These are phyloP conservation scores for Sphagnum fallax DNA, from an alignment of 228 moss, liverwort and hornwort genomes.

Conservation along the genomic window DNA sequence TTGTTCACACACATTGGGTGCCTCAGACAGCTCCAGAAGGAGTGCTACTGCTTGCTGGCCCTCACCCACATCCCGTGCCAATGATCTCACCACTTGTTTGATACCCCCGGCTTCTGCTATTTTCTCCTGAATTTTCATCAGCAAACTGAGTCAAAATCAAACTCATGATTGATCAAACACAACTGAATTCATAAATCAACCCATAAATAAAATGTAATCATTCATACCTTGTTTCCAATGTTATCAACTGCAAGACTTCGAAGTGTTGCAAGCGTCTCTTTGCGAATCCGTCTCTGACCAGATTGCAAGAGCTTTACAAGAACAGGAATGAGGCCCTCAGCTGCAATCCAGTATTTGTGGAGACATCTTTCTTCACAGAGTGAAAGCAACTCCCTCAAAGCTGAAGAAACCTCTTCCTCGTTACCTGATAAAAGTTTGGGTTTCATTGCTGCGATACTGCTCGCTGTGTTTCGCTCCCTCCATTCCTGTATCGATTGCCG, in stretches of 20 bases:
- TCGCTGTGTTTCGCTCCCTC: conserved; percentile 71
- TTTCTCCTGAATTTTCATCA: conserved; percentile 43
- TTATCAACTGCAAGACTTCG: conserved; percentile 72
- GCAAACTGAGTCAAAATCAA: neutral
- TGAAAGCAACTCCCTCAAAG: conserved; percentile 49
- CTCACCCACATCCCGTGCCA: conserved; percentile 85
- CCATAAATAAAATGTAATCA: too few species aligned
- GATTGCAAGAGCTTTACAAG: conserved; percentile 47
- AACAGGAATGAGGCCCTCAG: conserved; percentile 73
- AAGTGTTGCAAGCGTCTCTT: conserved; percentile 65
- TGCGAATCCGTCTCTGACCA: conserved; percentile 69
- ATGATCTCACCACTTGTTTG: conserved; percentile 68
- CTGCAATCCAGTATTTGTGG: conserved; percentile 86
- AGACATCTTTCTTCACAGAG: conserved; percentile 80
- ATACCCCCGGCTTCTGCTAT: conserved; percentile 82
- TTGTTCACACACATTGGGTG: conserved; percentile 62
- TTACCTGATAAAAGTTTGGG: conserved; percentile 44
- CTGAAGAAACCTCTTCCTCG: conserved; percentile 53
- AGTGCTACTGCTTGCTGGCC: conserved; percentile 83
- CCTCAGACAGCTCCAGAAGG: conserved; percentile 80
- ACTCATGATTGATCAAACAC: neutral
- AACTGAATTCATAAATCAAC: too few species aligned
- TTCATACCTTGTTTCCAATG: conserved; percentile 72
- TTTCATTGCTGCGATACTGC: conserved; percentile 58
- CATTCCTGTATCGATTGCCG: conserved; percentile 87